phyloP scores from a whole-genome alignment of 495 filamentous ascomycete genomes.

The Hypoxylon fuscum region DNA sequence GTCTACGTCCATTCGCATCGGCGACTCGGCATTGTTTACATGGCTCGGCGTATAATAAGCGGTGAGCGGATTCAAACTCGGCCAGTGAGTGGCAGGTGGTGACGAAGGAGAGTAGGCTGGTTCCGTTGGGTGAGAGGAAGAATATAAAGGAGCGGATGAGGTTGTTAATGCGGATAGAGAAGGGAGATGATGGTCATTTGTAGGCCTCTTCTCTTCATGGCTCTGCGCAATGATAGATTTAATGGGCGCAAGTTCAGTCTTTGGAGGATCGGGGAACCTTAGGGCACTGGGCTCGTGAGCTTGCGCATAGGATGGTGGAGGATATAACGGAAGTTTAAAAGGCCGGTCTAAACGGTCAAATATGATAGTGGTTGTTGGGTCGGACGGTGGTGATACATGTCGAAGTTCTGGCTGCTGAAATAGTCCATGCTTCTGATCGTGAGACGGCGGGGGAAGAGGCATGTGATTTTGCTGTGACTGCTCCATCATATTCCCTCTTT shows the following conservation, averaged over 20 bases:
- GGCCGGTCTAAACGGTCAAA: conserved; percentile 38
- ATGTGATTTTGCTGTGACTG: conserved; percentile 42
- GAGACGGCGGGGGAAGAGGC: conserved; percentile 33
- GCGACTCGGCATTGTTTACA: conserved; percentile 47
- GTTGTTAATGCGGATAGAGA: conserved; percentile 55
- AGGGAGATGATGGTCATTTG: conserved; percentile 45
- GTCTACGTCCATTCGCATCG: conserved; percentile 46
- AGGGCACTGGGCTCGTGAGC: conserved; percentile 50
- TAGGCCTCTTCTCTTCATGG: conserved; percentile 19
- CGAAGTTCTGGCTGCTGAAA: conserved; percentile 24
- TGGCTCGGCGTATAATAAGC: conserved; percentile 60
- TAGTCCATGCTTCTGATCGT: conserved; percentile 39
- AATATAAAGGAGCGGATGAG: conserved; percentile 30
- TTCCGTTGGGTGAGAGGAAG: conserved; percentile 40
- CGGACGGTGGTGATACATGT: conserved; percentile 33
- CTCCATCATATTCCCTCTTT: conserved; percentile 31
- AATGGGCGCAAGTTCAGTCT: conserved; percentile 55
- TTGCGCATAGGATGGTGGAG: conserved; percentile 53
- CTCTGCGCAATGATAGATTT: conserved; percentile 37
- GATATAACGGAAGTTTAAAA: conserved; percentile 42
- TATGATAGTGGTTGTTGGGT: conserved; percentile 9
- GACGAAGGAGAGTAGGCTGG: conserved; percentile 43
- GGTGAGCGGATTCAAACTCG: conserved; percentile 62
- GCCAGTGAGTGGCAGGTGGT: conserved; percentile 53
- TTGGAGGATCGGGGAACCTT: conserved; percentile 46